Evolutionary conservation across 2,329 filamentous ascomycete species (phyloP).

Genomic region (Calonectria leucothoes): DNA sequence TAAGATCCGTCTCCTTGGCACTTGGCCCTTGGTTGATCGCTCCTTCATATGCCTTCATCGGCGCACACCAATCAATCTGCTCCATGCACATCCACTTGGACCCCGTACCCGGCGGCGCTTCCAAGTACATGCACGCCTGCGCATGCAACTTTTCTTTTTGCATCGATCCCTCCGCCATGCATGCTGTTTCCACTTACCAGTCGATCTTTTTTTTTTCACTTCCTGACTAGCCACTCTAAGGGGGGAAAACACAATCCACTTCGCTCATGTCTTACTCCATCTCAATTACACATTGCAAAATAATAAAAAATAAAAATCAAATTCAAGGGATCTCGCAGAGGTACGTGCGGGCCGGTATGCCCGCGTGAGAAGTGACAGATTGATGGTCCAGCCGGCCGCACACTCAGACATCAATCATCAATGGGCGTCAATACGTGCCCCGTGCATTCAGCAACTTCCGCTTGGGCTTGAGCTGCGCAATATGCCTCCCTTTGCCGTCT

Average conservation of each 20-base stretch:
- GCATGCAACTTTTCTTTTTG: constrained; percentile 27
- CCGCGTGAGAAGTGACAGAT: constrained; percentile 20
- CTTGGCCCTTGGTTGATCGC: constrained; percentile 5
- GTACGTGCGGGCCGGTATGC: constrained; percentile 7
- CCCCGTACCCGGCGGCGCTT: not conserved
- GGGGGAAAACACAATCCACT: not conserved
- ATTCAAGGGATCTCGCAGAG: constrained; percentile 3
- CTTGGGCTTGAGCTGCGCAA: not conserved
- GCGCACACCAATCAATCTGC: constrained; percentile 8
- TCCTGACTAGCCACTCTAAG: not conserved
- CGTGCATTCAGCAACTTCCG: constrained; percentile 8
- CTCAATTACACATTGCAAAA: constrained; percentile 2
- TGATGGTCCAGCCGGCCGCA: constrained; percentile 4
- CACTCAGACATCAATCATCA: constrained; percentile 6
- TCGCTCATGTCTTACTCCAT: constrained; percentile 11
- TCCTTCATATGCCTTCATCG: constrained; percentile 15
- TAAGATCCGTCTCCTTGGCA: constrained; percentile 1
- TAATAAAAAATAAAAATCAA: not conserved
- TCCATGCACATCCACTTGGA: not conserved
- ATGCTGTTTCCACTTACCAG: not conserved
- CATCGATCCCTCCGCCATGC: constrained; percentile 21
- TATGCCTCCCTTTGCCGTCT: constrained; percentile 1
- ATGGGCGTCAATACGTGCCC: not conserved
- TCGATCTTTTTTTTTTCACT: constrained; percentile 12
- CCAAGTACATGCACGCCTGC: constrained; percentile 7